phyloP scores from a whole-genome alignment of 2,329 filamentous ascomycete species.

The Rutstroemia sp. region DNA sequence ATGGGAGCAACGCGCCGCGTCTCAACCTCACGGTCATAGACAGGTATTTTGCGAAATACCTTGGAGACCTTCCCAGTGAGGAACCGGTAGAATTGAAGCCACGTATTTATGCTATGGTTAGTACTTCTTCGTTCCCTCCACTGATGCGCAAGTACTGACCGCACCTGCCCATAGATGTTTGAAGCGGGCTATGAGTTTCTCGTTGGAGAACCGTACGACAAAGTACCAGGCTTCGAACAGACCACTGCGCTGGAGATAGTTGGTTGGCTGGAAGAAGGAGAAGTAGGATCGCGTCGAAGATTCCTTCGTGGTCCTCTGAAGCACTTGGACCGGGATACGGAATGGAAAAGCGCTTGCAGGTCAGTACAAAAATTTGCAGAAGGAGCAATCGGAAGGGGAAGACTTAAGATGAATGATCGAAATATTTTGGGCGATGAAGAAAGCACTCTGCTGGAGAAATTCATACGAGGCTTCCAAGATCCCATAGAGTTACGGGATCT shows the following conservation, averaged over 20 bases:
- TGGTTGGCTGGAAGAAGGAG: neutral
- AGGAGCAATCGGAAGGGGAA: neutral
- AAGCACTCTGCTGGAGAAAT: neutral
- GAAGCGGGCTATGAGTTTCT: neutral
- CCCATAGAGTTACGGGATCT: neutral
- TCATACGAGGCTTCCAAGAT: neutral
- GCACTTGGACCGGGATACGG: neutral
- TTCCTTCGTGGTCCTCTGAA: neutral
- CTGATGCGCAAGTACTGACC: neutral
- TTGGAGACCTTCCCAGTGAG: neutral
- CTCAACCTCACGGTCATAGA: neutral
- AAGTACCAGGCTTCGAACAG: neutral
- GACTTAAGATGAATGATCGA: neutral
- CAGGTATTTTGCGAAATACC: neutral
- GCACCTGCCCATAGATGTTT: neutral
- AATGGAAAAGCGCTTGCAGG: neutral
- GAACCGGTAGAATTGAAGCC: neutral
- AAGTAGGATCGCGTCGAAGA: neutral
- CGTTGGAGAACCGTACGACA: neutral
- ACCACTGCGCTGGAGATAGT: neutral
- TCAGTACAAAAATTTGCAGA: neutral
- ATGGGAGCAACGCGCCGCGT: neutral
- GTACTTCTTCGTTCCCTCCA: neutral
- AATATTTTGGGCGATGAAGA: neutral
- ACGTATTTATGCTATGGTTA: neutral